Evolutionary conservation across 306 rosid species (phyloP).

Genomic region (Sphenostylis stenocarpa): DNA sequence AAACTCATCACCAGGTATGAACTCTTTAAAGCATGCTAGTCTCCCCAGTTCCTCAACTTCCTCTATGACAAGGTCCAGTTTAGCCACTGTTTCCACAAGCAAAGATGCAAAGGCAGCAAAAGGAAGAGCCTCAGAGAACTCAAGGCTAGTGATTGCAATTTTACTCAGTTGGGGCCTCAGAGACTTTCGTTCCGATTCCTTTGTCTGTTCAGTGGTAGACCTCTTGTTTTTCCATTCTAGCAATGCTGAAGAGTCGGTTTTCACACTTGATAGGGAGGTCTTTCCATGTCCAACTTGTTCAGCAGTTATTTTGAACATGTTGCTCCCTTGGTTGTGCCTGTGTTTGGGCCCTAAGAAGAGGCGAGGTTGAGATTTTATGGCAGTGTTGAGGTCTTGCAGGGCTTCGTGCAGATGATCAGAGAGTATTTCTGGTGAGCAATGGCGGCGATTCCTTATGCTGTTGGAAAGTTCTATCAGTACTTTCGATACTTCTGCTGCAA

Average conservation of each 20-base stretch:
- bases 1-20: conserved; percentile 53
- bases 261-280: conserved; percentile 61
- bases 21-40: conserved; percentile 76
- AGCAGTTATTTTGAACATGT: conserved; percentile 71
- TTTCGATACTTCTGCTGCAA: conserved; percentile 79
- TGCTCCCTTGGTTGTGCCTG: conserved; percentile 52
- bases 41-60: conserved; percentile 89
- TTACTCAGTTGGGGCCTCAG: conserved; percentile 82
- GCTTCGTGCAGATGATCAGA: conserved; percentile 95
- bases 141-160: conserved; percentile 81
- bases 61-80: conserved; percentile 76
- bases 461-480: conserved; percentile 71
- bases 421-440: conserved; percentile 89
- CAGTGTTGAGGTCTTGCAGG: conserved; percentile 75
- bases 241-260: conserved; percentile 81
- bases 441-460: conserved; percentile 75
- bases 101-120: conserved; percentile 95
- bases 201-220: conserved; percentile 38
- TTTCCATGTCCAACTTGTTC: conserved; percentile 51
- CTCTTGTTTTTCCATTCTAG: conserved; percentile 70
- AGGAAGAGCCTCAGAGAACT: conserved; percentile 96
- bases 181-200: conserved; percentile 59
- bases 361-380: conserved; percentile 90
- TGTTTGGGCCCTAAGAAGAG: conserved; percentile 84
- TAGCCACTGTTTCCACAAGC: conserved; percentile 91